Percentiles rank a stretch among this genome's conserved stretches.
Evolutionary conservation across 768 basidiomycete species (phyloP).

Genomic region (Leccinum broughii): DNA sequence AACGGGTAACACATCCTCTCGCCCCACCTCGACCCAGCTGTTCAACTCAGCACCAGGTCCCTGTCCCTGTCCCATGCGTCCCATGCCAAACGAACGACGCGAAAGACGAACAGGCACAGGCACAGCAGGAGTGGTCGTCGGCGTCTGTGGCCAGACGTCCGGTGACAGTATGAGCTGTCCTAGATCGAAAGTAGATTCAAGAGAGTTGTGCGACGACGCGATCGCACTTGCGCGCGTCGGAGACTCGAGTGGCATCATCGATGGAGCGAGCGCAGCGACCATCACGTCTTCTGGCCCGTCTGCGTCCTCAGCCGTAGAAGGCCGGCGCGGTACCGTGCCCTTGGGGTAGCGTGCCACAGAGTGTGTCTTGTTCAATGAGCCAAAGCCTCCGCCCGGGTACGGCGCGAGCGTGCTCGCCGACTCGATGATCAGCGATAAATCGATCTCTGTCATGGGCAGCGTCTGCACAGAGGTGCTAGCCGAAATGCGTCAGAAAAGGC

Average conservation of each 20-base stretch:
- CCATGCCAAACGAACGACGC: conserved; percentile 11
- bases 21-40: background rate
- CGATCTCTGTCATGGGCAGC: conserved; percentile 25
- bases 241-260: conserved; percentile 25
- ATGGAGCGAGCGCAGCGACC: conserved; percentile 13
- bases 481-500: conserved; percentile 9
- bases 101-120: conserved; percentile 11
- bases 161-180: conserved; percentile 7
- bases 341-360: background rate
- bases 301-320: conserved; percentile 9
- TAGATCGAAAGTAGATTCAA: conserved; percentile 30
- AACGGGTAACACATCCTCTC: background rate
- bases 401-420: conserved; percentile 14
- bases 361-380: background rate
- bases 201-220: conserved; percentile 35
- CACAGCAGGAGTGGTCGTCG: conserved; percentile 4
- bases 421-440: conserved; percentile 18
- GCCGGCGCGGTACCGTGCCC: background rate
- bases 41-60: background rate
- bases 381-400: background rate
- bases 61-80: background rate
- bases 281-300: conserved; percentile 10
- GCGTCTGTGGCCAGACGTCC: conserved; percentile 26
- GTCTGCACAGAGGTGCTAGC: conserved; percentile 16
- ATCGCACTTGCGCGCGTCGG: conserved; percentile 21